phyloP scores from a whole-genome alignment of 1,284 basidiomycete genomes.

The Irpex sp. region DNA sequence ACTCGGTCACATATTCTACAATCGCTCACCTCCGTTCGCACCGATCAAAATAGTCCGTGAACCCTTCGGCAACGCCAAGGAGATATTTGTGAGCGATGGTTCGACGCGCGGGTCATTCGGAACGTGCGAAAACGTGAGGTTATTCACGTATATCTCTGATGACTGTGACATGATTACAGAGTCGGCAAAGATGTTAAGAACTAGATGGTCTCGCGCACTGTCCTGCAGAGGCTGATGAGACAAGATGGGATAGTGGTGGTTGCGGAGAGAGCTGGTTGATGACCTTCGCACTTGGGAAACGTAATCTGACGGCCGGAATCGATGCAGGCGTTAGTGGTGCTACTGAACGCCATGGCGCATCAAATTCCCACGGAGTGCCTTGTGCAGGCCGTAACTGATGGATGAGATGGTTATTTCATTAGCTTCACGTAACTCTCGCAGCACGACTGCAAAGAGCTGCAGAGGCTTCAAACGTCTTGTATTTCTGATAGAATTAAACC shows the following conservation, averaged over 20 bases:
- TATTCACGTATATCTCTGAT: conserved; percentile 46
- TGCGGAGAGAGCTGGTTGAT: not conserved
- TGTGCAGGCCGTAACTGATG: no score
- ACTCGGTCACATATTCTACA: not conserved
- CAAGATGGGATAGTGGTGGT: not conserved
- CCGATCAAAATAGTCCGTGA: conserved; percentile 84
- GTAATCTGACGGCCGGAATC: not conserved
- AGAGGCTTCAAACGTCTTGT: no score
- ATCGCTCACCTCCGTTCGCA: conserved; percentile 77
- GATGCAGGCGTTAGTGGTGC: no score
- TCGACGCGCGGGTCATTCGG: conserved; percentile 19
- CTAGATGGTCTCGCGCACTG: no score
- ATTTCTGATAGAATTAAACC: no score
- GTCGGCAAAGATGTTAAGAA: no score
- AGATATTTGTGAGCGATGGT: conserved; percentile 63
- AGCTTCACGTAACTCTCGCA: no score
- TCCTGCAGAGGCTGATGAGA: not conserved
- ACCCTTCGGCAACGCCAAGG: conserved; percentile 65
- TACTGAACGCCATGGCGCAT: no score
- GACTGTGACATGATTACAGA: not conserved
- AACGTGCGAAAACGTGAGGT: conserved; percentile 64
- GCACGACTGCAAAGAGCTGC: no score
- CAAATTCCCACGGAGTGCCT: no score
- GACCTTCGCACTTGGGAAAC: not conserved
- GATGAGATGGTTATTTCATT: no score